Percentiles rank a stretch among this genome's conserved stretches.
These are phyloP conservation scores for Schizochytrium sp. DNA, from an alignment of 108 stramenopile species.

Conservation along the genomic window DNA sequence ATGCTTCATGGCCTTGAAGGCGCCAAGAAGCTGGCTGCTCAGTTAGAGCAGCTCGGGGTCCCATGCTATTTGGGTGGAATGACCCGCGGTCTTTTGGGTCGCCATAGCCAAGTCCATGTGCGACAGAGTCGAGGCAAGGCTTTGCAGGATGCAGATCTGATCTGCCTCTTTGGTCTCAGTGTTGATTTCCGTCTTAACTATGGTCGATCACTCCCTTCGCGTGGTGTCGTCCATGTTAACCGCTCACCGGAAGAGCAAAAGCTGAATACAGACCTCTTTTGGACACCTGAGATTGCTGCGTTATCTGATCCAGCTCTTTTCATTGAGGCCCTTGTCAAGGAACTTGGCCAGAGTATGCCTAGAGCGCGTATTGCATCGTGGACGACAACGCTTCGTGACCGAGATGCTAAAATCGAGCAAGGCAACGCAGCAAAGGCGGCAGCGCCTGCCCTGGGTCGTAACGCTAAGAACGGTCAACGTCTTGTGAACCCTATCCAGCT, in stretches of 20 bases:
- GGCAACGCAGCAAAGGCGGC: conserved; percentile 23
- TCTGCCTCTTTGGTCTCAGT: conserved; percentile 34
- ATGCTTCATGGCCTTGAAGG: conserved; percentile 57
- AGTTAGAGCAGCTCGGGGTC: conserved; percentile 34
- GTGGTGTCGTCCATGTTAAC: conserved; percentile 20
- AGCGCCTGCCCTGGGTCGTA: conserved; percentile 26
- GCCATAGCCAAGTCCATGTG: not conserved
- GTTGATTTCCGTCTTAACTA: conserved; percentile 47
- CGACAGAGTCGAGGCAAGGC: conserved; percentile 54
- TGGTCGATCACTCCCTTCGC: conserved; percentile 6
- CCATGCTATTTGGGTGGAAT: conserved; percentile 53
- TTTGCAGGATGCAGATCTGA: conserved; percentile 1
- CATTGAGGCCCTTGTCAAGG: conserved; percentile 30
- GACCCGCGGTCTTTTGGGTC: conserved; percentile 43
- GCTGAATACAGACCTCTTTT: conserved; percentile 49
- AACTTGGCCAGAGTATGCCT: conserved; percentile 7
- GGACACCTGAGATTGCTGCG: conserved; percentile 18
- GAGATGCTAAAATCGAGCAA: not conserved
- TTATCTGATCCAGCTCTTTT: not conserved
- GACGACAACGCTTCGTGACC: not conserved
- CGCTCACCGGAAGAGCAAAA: not conserved
- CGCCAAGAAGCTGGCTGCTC: conserved; percentile 25
- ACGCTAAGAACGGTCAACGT: conserved; percentile 14
- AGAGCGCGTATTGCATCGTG: not conserved
- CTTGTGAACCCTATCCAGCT: conserved; percentile 41